phyloP scores from a whole-genome alignment of 2,329 filamentous ascomycete genomes.

The Ophiostoma novo-ulmi region DNA sequence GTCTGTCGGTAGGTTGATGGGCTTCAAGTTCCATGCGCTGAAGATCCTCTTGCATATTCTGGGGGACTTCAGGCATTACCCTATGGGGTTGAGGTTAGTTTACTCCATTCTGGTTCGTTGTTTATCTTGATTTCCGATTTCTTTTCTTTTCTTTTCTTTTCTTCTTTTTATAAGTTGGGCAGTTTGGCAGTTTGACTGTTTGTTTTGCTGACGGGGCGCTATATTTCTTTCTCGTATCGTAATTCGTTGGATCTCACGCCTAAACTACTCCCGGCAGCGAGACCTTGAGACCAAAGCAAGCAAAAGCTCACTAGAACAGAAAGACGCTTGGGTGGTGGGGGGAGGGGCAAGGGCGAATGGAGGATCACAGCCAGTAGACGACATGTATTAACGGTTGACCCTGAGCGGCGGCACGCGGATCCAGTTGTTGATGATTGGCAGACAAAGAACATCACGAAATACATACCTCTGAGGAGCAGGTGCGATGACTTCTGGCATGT shows the following conservation, averaged over 20 bases:
- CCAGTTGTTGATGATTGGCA: neutral
- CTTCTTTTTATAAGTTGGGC: no score
- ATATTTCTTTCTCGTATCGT: slow-evolving; percentile 5
- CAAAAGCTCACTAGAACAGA: slow-evolving; percentile 1
- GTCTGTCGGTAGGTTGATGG: slow-evolving; percentile 28
- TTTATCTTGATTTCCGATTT: slow-evolving; percentile 2
- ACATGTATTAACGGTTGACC: neutral
- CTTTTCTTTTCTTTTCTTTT: no score
- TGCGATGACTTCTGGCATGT: slow-evolving; percentile 54
- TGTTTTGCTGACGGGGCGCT: neutral
- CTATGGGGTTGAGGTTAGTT: slow-evolving; percentile 47
- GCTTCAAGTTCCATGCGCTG: slow-evolving; percentile 85
- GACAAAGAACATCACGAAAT: neutral
- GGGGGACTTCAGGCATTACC: slow-evolving; percentile 90
- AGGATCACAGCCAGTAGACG: neutral
- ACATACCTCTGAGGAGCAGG: slow-evolving; percentile 50
- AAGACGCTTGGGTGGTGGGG: slow-evolving; percentile 22
- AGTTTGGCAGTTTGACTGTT: neutral
- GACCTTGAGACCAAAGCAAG: neutral
- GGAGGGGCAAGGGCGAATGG: slow-evolving; percentile 20
- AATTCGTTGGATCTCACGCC: slow-evolving; percentile 19
- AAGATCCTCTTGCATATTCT: slow-evolving; percentile 93
- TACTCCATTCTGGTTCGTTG: slow-evolving; percentile 29
- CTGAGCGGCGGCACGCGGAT: slow-evolving; percentile 1
- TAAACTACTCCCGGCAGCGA: slow-evolving; percentile 22